Evolutionary conservation across 371 early-diverging fungal genomes (phyloP), one percentile per base, ranked within the genome.

Genomic region (Phascolomyces articulosus): DNA sequence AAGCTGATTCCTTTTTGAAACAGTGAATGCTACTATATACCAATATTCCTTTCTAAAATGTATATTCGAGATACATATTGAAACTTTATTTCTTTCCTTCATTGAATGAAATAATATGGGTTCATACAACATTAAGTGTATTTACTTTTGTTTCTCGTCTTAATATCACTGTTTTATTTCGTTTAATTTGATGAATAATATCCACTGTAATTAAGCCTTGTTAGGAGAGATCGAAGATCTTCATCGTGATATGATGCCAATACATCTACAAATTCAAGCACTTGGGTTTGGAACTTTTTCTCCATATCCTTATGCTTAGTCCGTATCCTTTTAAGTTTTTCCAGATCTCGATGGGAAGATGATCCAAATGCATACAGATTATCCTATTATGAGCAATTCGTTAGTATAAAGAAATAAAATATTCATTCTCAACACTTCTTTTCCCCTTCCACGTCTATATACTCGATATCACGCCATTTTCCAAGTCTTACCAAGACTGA

Each of bases 181-280:
- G 20, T 38, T 57, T 38, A 57, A 9, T 27, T 41, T 64, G 69
- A 55, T 26, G 78, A 69, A 66, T 91, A 91, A 66, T 85, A 84
- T 62, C 87, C 87, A 71, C 95, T 96, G 69, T 91, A 96, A 69
- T 96, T 88, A 48, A 95, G 74, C 1, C 94, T 82, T 18, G 73
- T 91, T 73, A 67, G 86, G 72, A 74, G 87, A 68, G 74, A 90
- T 75, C 79, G 84, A 24, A 94, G 70, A 65, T 92, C 91, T 44
- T 87, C 86, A 48, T 91, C 91, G 21, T 88, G 80, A 62, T 86
- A 87, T 15, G 84, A 82, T 49, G 87, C 75, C 31, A 96, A 75
- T 3, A 75, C 75, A 4, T 76, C 73, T 65, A 95, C 63, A 40
- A 83, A 75, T 29, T 79, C 74, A 34, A 77, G 71, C 24, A 79